Evolutionary conservation across 176 grass and related monocot species (phyloP).

Genomic region (Triticum dicoccoides): DNA sequence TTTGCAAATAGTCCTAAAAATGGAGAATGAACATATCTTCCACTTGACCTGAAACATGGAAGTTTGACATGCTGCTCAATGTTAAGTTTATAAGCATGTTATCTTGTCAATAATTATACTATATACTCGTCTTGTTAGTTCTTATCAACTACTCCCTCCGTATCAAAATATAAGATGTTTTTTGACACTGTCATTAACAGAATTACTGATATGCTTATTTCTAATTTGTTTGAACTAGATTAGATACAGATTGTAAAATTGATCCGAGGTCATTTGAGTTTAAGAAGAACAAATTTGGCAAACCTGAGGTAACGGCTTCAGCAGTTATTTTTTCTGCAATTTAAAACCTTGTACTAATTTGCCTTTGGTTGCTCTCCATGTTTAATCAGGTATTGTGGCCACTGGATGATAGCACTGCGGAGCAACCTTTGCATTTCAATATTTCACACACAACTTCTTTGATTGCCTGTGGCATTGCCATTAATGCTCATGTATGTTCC

Average conservation of each 20-base stretch:
- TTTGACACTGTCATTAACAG: not conserved
- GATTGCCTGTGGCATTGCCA: constrained; percentile 77
- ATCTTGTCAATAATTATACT: not conserved
- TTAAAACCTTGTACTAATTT: not conserved
- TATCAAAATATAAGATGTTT: too few relatives aligned
- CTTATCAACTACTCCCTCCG: not conserved
- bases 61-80: not conserved
- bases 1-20: not conserved
- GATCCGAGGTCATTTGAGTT: constrained; percentile 85
- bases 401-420: constrained; percentile 32
- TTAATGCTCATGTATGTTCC: constrained; percentile 57
- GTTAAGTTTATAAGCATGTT: not conserved
- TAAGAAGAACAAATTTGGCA: constrained; percentile 85
- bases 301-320: constrained; percentile 76
- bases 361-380: constrained; percentile 33
- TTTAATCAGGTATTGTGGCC: constrained; percentile 62
- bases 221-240: constrained; percentile 68
- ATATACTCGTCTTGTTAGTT: not conserved
- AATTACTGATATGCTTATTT: constrained; percentile 30
- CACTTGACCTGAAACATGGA: not conserved
- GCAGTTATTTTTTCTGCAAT: not conserved
- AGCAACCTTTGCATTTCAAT: constrained; percentile 80
- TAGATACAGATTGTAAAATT: constrained; percentile 72
- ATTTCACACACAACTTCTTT: constrained; percentile 91
- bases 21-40: not conserved